Percentiles rank a stretch among this genome's conserved stretches.
Conservation (phyloP, 1,284 basidiomycete species). For the Trametes hirsuta region DNA sequence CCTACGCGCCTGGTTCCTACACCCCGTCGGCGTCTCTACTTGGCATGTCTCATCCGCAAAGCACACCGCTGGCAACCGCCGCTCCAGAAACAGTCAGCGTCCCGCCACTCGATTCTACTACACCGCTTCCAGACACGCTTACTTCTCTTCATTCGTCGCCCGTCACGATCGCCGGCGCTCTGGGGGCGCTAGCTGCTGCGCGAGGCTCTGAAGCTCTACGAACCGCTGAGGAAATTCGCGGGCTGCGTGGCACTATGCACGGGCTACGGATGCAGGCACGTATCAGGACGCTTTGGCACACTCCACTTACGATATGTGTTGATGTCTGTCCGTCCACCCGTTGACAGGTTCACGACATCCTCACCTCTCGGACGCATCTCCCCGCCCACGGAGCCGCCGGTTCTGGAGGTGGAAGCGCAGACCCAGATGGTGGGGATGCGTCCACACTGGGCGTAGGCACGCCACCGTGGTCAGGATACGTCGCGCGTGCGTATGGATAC, state of each 20-base stretch:
- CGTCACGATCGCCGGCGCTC: constrained; percentile 52
- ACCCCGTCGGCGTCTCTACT: constrained; percentile 4
- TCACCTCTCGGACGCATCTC: constrained; percentile 17
- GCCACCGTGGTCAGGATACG: constrained; percentile 20
- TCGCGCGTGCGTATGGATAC: constrained; percentile 16
- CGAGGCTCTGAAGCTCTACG: constrained; percentile 65
- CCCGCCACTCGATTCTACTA: constrained; percentile 61
- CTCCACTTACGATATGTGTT: background rate
- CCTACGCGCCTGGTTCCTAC: constrained; percentile 15
- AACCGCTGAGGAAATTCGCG: constrained; percentile 76
- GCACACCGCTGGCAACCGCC: constrained; percentile 12
- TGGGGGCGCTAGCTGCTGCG: constrained; percentile 33
- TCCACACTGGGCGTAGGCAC: constrained; percentile 9
- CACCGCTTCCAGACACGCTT: constrained; percentile 64
- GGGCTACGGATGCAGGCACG: constrained; percentile 80
- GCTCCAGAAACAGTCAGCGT: constrained; percentile 41
- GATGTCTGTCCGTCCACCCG: background rate
- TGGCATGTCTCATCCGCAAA: constrained; percentile 23
- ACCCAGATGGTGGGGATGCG: constrained; percentile 7
- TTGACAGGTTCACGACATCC: constrained; percentile 24
- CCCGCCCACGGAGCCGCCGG: background rate
- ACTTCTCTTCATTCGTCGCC: constrained; percentile 62
- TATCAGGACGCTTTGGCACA: background rate
- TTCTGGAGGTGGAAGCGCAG: constrained; percentile 1
- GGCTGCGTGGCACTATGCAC: constrained; percentile 72